Base-by-base conservation (phyloP, 2,329 filamentous ascomycete genomes). In the Ascosphaera apis region DNA sequence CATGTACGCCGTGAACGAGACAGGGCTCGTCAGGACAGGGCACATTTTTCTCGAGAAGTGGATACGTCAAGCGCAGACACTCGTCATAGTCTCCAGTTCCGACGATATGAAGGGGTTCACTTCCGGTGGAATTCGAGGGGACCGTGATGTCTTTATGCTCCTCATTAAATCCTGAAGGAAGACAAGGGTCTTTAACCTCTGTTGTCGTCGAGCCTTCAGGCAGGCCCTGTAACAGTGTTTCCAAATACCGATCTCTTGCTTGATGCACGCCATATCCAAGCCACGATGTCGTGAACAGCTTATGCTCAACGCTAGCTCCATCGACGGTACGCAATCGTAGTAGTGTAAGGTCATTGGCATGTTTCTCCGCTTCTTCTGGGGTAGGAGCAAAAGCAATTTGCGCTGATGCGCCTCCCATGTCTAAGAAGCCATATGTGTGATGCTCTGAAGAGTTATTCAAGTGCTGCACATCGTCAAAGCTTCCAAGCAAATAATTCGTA, bases 311-410 rank as follows among this genome's bases (percentile, higher is more conserved):
- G 0, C 75, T 57, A 1, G 69, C 63, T 7, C 88, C 88, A 50
- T 88, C 74, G 15, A 95, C 56, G 2, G 74, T 88, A 42, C 91
- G 72, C 57, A 98, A 61, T 34, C 88, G 75, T 39, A 98, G 58
- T 11, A 95, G 55, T 43, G 83, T 92, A 37, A 98, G 60, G 50
- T 95, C 83, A 42, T 93, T 69, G 0, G 81, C 76, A 52, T 98
- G 91, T 49, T 83, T 88, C 48, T 74, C 69, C 1, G 83, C 75
- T 53, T 98, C 88, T 1, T 88, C 95, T 3, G 68, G 60, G 54
- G 98, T 98, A 1, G 88, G 88, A 2, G 84, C 86, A 54, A 98
- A 98, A 0, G 91, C 88, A 48, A 98, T 95, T 57, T 98, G 88
- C 12, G 88, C 86, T 0, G 86, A 95, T 17, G 88, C 88, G 36